Evolutionary conservation across 2,329 filamentous ascomycete species (phyloP), one percentile per base, ranked within the genome.

Genomic region (Fusarium chlamydosporum): DNA sequence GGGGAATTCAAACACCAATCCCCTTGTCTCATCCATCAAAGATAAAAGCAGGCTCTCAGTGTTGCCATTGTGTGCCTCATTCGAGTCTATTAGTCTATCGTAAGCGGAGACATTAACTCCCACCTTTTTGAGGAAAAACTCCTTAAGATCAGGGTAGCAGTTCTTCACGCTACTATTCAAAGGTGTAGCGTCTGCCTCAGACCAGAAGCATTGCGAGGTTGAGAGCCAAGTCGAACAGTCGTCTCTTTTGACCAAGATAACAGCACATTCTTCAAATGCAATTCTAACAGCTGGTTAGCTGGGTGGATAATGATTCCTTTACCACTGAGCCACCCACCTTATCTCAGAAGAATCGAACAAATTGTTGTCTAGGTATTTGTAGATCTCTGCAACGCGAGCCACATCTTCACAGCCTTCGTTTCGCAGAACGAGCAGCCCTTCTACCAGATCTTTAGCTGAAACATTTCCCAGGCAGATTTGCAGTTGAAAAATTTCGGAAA

Each of bases 171-270:
- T 45, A 11, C 31, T 50, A 13, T 61, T 61, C 5, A 46, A 33
- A 1, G 45, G 52, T 12, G 56, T 63, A 0, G 9, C 13, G n/a
- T 59, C 59, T 15, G 56, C 42, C 4, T 67, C 54, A 1, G 67
- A 67, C 64, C 67, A 71, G 26, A 63, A 33, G 16, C 63, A 70
- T 7, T 61, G n/a, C 4, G 64, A 50, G 3, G 16, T 5, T n/a
- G 41, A 54, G 23, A 42, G n/a, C 63, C 68, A 70, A 10, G 6
- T 46, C 6, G 47, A 42, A n/a, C 16, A 10, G 18, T 40, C 45
- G 12, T 26, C 9, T 16, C n/a, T 34, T 5, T 56, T 42, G 13
- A 27, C 27, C 13, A 57, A 54, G 5, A 67, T 62, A 6, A 71
- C 26, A 1, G 9, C 10, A 18, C 15, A 27, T 29, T 53, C 34